phyloP scores from a whole-genome alignment of 2,329 filamentous ascomycete genomes.

The Teratosphaeria viscida region DNA sequence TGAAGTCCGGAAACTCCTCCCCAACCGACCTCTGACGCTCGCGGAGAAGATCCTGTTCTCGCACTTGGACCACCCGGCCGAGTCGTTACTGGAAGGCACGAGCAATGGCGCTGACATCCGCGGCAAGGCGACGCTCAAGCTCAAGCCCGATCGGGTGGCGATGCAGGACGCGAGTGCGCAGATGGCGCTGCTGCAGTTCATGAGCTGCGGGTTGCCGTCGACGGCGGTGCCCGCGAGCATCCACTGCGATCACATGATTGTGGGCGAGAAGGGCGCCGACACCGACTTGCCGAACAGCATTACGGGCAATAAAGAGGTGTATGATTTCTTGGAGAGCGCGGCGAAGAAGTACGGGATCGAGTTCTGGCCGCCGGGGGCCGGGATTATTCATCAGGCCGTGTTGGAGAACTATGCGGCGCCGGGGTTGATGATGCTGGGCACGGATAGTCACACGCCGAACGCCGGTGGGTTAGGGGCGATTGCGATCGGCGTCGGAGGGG shows the following conservation, averaged over 20 bases:
- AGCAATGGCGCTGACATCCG: slow-evolving; percentile 75
- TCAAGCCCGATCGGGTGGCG: slow-evolving; percentile 93
- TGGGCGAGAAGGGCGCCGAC: slow-evolving; percentile 82
- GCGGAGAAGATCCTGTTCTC: slow-evolving; percentile 98
- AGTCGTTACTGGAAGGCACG: slow-evolving; percentile 72
- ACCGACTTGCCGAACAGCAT: slow-evolving; percentile 78
- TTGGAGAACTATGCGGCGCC: slow-evolving; percentile 97
- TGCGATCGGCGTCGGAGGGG: slow-evolving; percentile 93
- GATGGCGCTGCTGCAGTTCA: slow-evolving; percentile 97
- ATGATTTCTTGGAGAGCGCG: slow-evolving; percentile 91
- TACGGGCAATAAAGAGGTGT: slow-evolving; percentile 88
- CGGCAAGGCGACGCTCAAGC: slow-evolving; percentile 83
- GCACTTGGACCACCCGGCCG: slow-evolving; percentile 81
- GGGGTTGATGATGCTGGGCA: slow-evolving; percentile 96
- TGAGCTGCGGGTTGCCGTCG: slow-evolving; percentile 81
- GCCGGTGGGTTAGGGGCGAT: slow-evolving; percentile 89
- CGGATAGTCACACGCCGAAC: slow-evolving; percentile 94
- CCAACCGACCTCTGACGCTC: slow-evolving; percentile 58
- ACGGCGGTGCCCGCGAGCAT: slow-evolving; percentile 95
- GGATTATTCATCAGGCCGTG: slow-evolving; percentile 96
- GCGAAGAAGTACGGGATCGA: slow-evolving; percentile 86
- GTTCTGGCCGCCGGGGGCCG: slow-evolving; percentile 88
- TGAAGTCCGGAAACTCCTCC: slow-evolving; percentile 63
- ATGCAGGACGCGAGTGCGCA: slow-evolving; percentile 99
- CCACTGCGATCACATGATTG: slow-evolving; percentile 98